Percentiles rank a stretch among this genome's conserved stretches.
These are phyloP conservation scores for Boletus tomentosulus DNA, from an alignment of 768 basidiomycete genomes.

Conservation along the genomic window DNA sequence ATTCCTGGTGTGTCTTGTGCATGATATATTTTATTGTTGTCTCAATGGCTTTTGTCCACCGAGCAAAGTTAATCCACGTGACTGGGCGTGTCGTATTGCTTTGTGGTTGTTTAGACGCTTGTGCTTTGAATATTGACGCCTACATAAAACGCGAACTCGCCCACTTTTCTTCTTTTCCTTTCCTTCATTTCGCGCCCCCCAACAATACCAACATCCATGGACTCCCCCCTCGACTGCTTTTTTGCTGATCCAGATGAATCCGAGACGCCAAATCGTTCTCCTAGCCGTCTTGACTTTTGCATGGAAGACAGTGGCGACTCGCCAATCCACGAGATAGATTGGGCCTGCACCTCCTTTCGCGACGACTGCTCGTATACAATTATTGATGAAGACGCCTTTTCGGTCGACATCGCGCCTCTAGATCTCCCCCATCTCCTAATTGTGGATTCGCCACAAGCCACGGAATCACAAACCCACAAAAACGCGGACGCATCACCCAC, in stretches of 20 bases:
- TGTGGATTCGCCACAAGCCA: constrained; percentile 3
- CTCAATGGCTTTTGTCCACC: constrained; percentile 1
- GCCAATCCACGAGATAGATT: constrained; percentile 9
- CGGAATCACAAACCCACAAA: constrained; percentile 14
- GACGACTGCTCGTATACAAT: neutral
- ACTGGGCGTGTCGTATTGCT: constrained; percentile 16
- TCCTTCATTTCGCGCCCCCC: neutral
- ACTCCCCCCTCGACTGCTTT: constrained; percentile 2
- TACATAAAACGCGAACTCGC: constrained; percentile 4
- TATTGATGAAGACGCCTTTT: constrained; percentile 9
- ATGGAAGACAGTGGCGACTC: neutral
- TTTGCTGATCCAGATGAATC: constrained; percentile 15
- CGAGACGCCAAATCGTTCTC: constrained; percentile 38
- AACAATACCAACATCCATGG: constrained; percentile 7
- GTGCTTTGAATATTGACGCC: constrained; percentile 8
- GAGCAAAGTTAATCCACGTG: constrained; percentile 22
- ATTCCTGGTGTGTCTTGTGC: constrained; percentile 18
- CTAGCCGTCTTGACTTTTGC: constrained; percentile 46
- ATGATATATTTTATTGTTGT: constrained; percentile 8
- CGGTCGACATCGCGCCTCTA: neutral
- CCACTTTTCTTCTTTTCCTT: neutral
- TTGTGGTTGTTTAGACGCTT: constrained; percentile 19
- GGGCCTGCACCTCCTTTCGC: constrained; percentile 5
- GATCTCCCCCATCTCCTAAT: neutral
- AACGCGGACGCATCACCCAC: constrained; percentile 5